Evolutionary conservation across 495 filamentous ascomycete species (phyloP).

Genomic region (Talaromyces trachyspermus): DNA sequence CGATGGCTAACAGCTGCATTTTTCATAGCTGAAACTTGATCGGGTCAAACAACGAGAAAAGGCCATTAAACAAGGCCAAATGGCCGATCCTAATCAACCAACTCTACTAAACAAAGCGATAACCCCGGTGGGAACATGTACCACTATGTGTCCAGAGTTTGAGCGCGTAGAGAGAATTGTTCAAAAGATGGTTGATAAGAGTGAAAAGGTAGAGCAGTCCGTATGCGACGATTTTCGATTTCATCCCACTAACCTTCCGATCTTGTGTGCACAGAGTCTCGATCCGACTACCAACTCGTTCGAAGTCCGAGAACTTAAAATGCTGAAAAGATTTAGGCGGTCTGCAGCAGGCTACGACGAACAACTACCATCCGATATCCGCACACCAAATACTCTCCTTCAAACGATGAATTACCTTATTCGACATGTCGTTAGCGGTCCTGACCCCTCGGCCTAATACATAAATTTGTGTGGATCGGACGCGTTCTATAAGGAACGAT

Average conservation of each 20-base stretch:
- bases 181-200: slow-evolving; percentile 53
- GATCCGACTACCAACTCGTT: slow-evolving; percentile 28
- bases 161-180: slow-evolving; percentile 76
- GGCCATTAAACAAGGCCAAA: slow-evolving; percentile 64
- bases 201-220: slow-evolving; percentile 43
- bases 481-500: slow-evolving; percentile 85
- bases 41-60: slow-evolving; percentile 59
- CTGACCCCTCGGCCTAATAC: slow-evolving; percentile 59
- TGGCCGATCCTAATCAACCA: slow-evolving; percentile 84
- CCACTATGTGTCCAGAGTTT: slow-evolving; percentile 90
- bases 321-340: slow-evolving; percentile 82
- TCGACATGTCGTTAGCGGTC: slow-evolving; percentile 57
- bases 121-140: slow-evolving; percentile 79
- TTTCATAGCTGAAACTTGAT: slow-evolving; percentile 52
- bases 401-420: slow-evolving; percentile 79
- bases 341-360: slow-evolving; percentile 90
- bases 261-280: slow-evolving; percentile 19
- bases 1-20: slow-evolving; percentile 18
- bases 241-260: neutral
- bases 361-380: slow-evolving; percentile 85
- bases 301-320: slow-evolving; percentile 45
- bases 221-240: neutral
- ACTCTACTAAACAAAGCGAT: slow-evolving; percentile 77
- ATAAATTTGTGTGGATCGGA: slow-evolving; percentile 92
- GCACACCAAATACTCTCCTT: slow-evolving; percentile 67